Evolutionary conservation across 208 protist species (phyloP).

Genomic region (Crithidia fasciculata): DNA sequence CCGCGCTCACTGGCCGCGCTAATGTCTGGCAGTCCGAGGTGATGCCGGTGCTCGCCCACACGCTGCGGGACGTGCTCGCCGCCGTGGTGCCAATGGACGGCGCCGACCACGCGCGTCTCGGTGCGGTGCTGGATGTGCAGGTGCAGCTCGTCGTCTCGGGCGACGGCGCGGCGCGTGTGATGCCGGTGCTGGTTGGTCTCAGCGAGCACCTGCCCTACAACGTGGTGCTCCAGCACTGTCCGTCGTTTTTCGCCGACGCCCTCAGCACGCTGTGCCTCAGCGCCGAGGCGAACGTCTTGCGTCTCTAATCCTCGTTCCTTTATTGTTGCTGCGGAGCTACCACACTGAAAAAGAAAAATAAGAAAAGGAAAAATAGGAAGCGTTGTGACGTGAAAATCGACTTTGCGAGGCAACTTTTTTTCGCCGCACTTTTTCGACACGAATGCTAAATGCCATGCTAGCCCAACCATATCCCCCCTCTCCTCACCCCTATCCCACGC

Average conservation of each 20-base stretch:
- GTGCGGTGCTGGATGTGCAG: constrained; percentile 27
- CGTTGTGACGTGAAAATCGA: background rate
- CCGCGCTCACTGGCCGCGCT: constrained; percentile 4
- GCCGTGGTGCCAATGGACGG: constrained; percentile 25
- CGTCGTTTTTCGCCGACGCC: constrained; percentile 34
- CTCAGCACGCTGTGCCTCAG: constrained; percentile 38
- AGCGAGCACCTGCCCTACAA: constrained; percentile 24
- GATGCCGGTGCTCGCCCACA: constrained; percentile 12
- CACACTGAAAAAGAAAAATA: background rate
- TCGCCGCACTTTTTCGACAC: background rate
- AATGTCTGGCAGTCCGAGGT: constrained; percentile 20
- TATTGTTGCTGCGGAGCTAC: background rate
- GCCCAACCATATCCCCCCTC: too few species aligned
- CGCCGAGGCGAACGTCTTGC: constrained; percentile 28
- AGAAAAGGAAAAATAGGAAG: background rate
- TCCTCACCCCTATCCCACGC: too few species aligned
- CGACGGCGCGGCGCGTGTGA: constrained; percentile 9
- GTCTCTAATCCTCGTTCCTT: constrained; percentile 23
- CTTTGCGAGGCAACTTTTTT: background rate
- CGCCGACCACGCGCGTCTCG: constrained; percentile 44
- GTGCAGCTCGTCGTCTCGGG: constrained; percentile 15
- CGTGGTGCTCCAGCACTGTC: constrained; percentile 34
- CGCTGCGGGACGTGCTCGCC: constrained; percentile 10
- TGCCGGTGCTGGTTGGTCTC: constrained; percentile 25
- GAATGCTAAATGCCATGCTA: too few species aligned